phyloP scores from a whole-genome alignment of 768 basidiomycete genomes.

The Cystobasidium tubakii region DNA sequence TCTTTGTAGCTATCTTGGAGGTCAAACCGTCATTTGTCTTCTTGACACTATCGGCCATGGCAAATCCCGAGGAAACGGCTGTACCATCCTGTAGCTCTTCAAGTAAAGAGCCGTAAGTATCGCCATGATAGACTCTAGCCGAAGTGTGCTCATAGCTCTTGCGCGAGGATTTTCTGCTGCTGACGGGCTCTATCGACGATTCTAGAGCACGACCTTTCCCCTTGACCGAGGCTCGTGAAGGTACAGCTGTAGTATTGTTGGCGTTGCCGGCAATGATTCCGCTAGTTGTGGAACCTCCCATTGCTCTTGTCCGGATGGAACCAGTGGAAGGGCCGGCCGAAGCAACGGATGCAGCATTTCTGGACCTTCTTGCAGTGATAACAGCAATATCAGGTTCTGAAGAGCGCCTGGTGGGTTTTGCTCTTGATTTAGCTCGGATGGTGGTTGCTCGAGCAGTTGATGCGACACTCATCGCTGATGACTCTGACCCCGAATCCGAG shows the following conservation, averaged over 20 bases:
- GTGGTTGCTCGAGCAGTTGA: background rate
- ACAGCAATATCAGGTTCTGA: background rate
- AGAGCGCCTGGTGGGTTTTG: background rate
- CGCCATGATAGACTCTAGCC: background rate
- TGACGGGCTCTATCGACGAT: background rate
- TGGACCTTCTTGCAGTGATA: background rate
- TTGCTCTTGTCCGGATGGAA: background rate
- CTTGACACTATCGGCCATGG: background rate
- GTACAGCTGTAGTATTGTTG: background rate
- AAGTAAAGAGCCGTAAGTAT: background rate
- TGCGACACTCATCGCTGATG: background rate
- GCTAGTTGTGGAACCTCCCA: background rate
- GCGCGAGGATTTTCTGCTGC: background rate
- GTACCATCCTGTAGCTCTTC: background rate
- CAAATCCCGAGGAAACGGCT: background rate
- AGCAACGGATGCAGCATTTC: background rate
- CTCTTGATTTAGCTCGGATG: background rate
- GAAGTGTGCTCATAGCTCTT: background rate
- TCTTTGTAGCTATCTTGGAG: constrained; percentile 4
- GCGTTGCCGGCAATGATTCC: background rate
- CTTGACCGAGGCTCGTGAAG: background rate
- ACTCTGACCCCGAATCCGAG: background rate
- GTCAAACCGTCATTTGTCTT: background rate
- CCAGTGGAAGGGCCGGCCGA: background rate
- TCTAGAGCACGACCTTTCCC: background rate